Evolutionary conservation across 345 rosid species (phyloP).

Genomic region (Lepidium didymum): DNA sequence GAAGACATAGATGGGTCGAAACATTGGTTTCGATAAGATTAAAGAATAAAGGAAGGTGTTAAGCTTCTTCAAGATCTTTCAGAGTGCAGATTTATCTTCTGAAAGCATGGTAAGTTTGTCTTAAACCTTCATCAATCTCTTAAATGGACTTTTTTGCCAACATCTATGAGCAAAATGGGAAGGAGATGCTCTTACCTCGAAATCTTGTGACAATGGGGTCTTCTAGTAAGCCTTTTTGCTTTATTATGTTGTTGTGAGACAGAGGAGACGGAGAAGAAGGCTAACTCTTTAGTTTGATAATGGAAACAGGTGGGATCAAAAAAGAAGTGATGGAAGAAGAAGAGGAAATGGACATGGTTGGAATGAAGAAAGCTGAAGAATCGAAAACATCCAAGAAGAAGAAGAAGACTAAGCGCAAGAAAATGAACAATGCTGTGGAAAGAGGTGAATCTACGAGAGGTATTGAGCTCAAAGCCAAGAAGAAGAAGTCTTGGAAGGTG

Average conservation of each 20-base stretch:
- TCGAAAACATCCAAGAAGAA: background rate
- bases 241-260: background rate
- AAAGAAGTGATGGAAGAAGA: constrained; percentile 22
- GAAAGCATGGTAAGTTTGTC: constrained; percentile 12
- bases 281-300: background rate
- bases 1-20: constrained; percentile 11
- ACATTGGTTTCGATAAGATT: background rate
- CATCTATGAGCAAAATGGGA: constrained; percentile 2
- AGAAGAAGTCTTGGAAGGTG: constrained; percentile 14
- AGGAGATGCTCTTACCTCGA: background rate
- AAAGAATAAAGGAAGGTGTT: background rate
- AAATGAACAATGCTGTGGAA: background rate
- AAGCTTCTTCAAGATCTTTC: constrained; percentile 22
- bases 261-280: background rate
- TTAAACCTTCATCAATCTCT: background rate
- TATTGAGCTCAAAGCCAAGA: background rate
- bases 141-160: background rate
- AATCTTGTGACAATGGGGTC: background rate
- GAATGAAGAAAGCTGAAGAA: background rate
- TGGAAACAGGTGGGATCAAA: constrained; percentile 14
- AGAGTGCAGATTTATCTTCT: constrained; percentile 12
- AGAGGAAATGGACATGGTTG: background rate
- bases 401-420: background rate
- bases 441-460: background rate
- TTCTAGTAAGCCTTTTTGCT: background rate